Evolutionary conservation across 129 eudicot species (phyloP).

Genomic region (Scalesia atractyloides): DNA sequence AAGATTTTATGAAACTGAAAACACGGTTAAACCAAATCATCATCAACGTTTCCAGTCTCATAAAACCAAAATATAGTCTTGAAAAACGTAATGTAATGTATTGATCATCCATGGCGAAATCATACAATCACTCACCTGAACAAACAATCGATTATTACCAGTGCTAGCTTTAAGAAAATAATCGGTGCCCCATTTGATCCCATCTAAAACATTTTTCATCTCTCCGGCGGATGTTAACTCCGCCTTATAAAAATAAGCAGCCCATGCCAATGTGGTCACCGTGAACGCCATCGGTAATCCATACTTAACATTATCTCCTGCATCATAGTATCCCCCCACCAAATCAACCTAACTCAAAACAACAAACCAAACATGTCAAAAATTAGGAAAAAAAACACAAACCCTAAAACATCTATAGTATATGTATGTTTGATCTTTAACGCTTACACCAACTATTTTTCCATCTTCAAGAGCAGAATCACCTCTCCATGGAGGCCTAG

Average conservation of each 20-base stretch:
- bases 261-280: conserved; percentile 80
- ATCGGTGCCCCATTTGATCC: conserved; percentile 84
- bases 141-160: conserved; percentile 48
- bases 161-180: conserved; percentile 65
- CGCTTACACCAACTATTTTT: conserved; percentile 52
- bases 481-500: conserved; percentile 76
- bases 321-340: conserved; percentile 93
- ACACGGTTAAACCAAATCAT: too few species aligned
- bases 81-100: too few species aligned
- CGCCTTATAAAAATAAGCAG: conserved; percentile 42
- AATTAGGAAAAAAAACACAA: background rate
- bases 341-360: conserved; percentile 58
- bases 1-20: too few species aligned
- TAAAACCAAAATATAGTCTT: too few species aligned
- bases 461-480: conserved; percentile 88
- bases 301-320: conserved; percentile 89
- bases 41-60: too few species aligned
- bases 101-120: too few species aligned
- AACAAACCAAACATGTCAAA: background rate
- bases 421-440: background rate
- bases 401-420: background rate
- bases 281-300: conserved; percentile 95
- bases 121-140: conserved; percentile 50
- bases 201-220: conserved; percentile 43
- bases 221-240: conserved; percentile 72